Conservation (phyloP, 2,329 filamentous ascomycete genomes). For the Alternaria arborescens region DNA sequence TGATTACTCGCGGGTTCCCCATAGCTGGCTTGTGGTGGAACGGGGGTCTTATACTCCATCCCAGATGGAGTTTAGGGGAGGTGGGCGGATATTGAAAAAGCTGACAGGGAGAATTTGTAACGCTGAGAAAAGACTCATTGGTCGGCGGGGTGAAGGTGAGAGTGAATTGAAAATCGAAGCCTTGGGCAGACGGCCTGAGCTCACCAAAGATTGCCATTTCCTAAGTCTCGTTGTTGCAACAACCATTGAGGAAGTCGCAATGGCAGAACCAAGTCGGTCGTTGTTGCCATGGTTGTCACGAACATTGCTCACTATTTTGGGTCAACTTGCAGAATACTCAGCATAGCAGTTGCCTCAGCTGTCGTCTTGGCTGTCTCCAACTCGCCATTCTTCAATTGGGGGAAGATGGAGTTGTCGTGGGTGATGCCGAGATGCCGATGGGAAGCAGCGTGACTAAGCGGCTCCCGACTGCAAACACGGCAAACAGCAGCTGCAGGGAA, state of each 20-base stretch:
- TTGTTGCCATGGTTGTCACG: conserved; percentile 5
- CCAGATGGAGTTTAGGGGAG: not conserved
- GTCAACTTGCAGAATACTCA: not conserved
- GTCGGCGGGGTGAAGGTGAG: not conserved
- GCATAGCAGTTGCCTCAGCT: not conserved
- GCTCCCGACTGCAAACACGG: conserved; percentile 9
- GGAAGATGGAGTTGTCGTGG: not conserved
- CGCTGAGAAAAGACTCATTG: not conserved
- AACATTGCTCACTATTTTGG: not conserved
- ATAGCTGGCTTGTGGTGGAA: not conserved
- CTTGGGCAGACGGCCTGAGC: not conserved
- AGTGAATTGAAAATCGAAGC: not conserved
- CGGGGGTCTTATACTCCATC: not conserved
- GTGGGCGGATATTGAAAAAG: not conserved
- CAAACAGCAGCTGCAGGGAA: conserved; percentile 20
- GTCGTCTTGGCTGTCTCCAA: not conserved
- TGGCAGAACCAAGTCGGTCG: not conserved
- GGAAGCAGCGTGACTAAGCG: conserved; percentile 8
- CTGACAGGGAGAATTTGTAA: too few species aligned
- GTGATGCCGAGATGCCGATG: not conserved
- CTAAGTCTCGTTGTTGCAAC: not conserved
- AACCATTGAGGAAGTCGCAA: not conserved
- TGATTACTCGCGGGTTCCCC: not conserved
- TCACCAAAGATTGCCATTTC: not conserved
- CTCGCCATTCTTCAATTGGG: not conserved